Percentiles rank a stretch among this genome's conserved stretches.
Evolutionary conservation across 805 yeast genomes (phyloP).

Genomic region (Wickerhamomyces ciferrii): DNA sequence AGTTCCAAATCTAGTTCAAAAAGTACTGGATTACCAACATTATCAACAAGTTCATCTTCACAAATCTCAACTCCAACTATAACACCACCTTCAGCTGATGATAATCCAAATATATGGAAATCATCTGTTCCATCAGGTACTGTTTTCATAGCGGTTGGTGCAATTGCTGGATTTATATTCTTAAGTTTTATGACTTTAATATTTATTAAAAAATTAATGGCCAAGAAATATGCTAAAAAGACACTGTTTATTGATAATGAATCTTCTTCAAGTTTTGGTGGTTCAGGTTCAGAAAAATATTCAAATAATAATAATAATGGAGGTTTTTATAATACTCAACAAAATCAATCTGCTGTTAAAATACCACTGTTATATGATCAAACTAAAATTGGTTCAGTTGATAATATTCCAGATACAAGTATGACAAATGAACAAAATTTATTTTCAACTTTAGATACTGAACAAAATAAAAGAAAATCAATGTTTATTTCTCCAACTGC

Average conservation of each 20-base stretch:
- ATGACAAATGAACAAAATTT: slow-evolving; percentile 7
- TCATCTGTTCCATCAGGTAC: slow-evolving; percentile 63
- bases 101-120: slow-evolving; percentile 61
- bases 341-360: slow-evolving; percentile 7
- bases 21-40: slow-evolving; percentile 3
- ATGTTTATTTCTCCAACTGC: slow-evolving; percentile 80
- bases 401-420: slow-evolving; percentile 9
- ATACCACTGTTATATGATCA: slow-evolving; percentile 16
- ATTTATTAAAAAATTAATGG: slow-evolving; percentile 37
- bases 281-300: slow-evolving; percentile 9
- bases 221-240: slow-evolving; percentile 47
- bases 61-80: slow-evolving; percentile 27
- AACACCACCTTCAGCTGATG: slow-evolving; percentile 46
- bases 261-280: slow-evolving; percentile 11
- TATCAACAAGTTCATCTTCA: slow-evolving; percentile 10
- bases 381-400: slow-evolving; percentile 5
- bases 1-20: not conserved
- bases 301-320: slow-evolving; percentile 8
- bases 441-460: slow-evolving; percentile 17
- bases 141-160: slow-evolving; percentile 78
- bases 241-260: slow-evolving; percentile 24
- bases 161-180: slow-evolving; percentile 55
- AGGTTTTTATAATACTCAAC: slow-evolving; percentile 4
- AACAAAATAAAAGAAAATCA: slow-evolving; percentile 24
- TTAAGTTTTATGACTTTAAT: slow-evolving; percentile 50